These are phyloP conservation scores for Byssochlamys sp. DNA, from an alignment of 2,329 filamentous ascomycete species.

Conservation along the genomic window DNA sequence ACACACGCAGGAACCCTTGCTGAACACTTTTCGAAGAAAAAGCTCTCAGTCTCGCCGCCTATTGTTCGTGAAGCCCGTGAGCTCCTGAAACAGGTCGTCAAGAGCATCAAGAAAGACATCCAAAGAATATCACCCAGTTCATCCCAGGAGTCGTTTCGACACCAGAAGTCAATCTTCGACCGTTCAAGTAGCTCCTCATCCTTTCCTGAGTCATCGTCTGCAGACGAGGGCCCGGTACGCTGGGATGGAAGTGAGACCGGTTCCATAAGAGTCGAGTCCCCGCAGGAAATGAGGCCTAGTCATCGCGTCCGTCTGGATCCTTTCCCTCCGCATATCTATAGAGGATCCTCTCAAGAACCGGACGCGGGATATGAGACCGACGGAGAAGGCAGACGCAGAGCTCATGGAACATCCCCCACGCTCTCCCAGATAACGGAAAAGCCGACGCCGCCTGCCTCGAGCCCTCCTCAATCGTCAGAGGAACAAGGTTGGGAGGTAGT, in stretches of 20 bases:
- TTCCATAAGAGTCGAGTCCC: slow-evolving; percentile 24
- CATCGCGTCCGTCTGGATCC: slow-evolving; percentile 20
- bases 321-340: slow-evolving; percentile 26
- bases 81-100: slow-evolving; percentile 23
- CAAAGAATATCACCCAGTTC: slow-evolving; percentile 33
- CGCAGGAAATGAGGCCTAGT: slow-evolving; percentile 18
- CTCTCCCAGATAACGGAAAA: slow-evolving; percentile 22
- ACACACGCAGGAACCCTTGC: slow-evolving; percentile 34
- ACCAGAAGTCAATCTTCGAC: slow-evolving; percentile 39
- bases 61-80: slow-evolving; percentile 28
- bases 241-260: slow-evolving; percentile 22
- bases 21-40: slow-evolving; percentile 30
- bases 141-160: slow-evolving; percentile 27
- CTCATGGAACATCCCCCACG: slow-evolving; percentile 17
- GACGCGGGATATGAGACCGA: slow-evolving; percentile 28
- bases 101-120: slow-evolving; percentile 33
- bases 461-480: slow-evolving; percentile 12
- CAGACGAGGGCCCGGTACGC: slow-evolving; percentile 26
- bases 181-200: slow-evolving; percentile 38
- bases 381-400: slow-evolving; percentile 15
- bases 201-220: slow-evolving; percentile 29
- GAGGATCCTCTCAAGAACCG: slow-evolving; percentile 16
- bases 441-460: slow-evolving; percentile 15
- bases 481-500: slow-evolving; percentile 26
- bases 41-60: slow-evolving; percentile 13